phyloP scores from a whole-genome alignment of 2,329 filamentous ascomycete species.

The Orbilia ellipsospora region DNA sequence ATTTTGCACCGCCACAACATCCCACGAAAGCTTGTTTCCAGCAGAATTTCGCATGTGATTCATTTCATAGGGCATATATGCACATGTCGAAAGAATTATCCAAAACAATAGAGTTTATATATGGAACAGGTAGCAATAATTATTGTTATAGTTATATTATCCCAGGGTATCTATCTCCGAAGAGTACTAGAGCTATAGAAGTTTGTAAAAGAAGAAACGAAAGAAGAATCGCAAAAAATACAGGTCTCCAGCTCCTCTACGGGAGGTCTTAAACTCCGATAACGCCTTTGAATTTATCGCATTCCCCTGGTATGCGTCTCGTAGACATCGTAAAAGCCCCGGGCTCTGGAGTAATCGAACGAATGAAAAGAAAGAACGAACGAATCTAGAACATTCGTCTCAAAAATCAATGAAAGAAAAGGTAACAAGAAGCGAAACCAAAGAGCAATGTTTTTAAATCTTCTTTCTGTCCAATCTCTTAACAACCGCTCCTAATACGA shows the following conservation, averaged over 20 bases:
- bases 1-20: slow-evolving; percentile 35
- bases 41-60: slow-evolving; percentile 1
- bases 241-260: slow-evolving; percentile 8
- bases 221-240: not conserved
- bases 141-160: slow-evolving; percentile 7
- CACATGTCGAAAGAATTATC: not conserved
- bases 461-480: slow-evolving; percentile 70
- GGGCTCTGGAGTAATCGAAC: slow-evolving; percentile 3
- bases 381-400: not conserved
- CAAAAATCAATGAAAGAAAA: slow-evolving; percentile 9
- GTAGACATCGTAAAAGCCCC: slow-evolving; percentile 11
- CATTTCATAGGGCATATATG: not conserved
- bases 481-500: slow-evolving; percentile 81
- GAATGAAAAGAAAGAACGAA: slow-evolving; percentile 8
- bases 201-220: not conserved
- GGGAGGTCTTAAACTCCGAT: slow-evolving; percentile 33
- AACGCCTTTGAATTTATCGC: slow-evolving; percentile 34
- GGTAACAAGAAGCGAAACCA: not conserved
- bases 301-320: slow-evolving; percentile 1
- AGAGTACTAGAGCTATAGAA: too few relatives aligned
- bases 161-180: slow-evolving; percentile 31
- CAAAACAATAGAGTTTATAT: not conserved
- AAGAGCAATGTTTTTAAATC: slow-evolving; percentile 12
- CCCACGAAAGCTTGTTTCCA: slow-evolving; percentile 25
- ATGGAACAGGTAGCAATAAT: not conserved